Base-by-base conservation (phyloP, 2,329 filamentous ascomycete genomes). In the Aspergillus ruber region DNA sequence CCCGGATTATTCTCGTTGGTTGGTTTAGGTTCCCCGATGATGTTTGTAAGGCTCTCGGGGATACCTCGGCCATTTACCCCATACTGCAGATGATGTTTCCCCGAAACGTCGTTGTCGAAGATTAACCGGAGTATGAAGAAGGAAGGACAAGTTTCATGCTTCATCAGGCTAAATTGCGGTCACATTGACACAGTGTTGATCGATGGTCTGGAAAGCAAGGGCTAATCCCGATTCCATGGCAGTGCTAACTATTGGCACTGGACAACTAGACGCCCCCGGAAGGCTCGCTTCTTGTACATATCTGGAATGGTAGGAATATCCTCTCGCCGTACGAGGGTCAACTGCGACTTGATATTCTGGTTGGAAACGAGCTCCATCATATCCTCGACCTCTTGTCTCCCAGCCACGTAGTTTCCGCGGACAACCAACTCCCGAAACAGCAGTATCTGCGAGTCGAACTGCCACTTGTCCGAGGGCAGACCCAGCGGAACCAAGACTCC, bases 361-460 rank as follows among this genome's bases (percentile, higher is more conserved):
- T 45, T 27, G 6, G 33, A 17, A 12, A 48, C 47, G 10, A 42
- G 17, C 38, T 33, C 12, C 44, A 53, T 49, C 51, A 53, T 52
- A 18, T 48, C 45, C 43, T 36, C 20, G 15, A 42, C 35, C 23
- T 47, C 33, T 3, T 42, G 15, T 10, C 39, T 27, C 36, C 43
- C 44, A 3, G 43, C 47, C 4, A 51, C 45, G 15, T 51, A 43
- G 8, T 20, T 46, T 5, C 49, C 47, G 5, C 43, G 35, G 6
- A 54, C 9, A n/a, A 43, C 32, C 43, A 51, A 29, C 15, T 54
- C 43, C 3, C 47, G 38, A 23, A 54, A 52, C 6, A 50, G 20
- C 13, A 52, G 20, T 10, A 39, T 33, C 1, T 32, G 45, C 3
- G 51, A 47, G 10, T 44, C 46, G 25, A 54, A 48, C 17, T 47